These are phyloP conservation scores for Odontarrhena argentea DNA, from an alignment of 345 rosid genomes.

Conservation along the genomic window DNA sequence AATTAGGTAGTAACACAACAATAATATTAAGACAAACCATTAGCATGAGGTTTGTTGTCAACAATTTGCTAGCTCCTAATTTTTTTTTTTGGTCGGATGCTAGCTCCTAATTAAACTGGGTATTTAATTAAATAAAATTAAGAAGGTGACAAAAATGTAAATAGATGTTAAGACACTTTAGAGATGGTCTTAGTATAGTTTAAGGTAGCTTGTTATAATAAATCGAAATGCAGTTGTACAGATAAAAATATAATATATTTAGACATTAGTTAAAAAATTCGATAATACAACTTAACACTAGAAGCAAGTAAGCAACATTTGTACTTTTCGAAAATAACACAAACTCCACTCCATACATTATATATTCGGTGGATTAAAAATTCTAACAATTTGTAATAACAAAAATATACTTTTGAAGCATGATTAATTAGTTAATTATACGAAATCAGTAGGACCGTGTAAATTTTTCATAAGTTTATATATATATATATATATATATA, in stretches of 20 bases:
- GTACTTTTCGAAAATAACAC: not conserved
- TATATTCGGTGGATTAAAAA: slow-evolving; percentile 7
- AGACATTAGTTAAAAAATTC: not conserved
- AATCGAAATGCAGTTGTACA: slow-evolving; percentile 1
- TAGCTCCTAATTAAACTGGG: too few species aligned
- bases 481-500: slow-evolving; percentile 20
- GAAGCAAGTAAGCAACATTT: not conserved
- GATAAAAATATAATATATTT: not conserved
- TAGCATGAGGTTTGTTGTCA: too few species aligned
- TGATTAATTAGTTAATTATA: not conserved
- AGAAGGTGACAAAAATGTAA: not conserved
- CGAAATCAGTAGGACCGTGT: not conserved
- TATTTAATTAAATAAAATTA: not conserved
- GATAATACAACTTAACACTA: not conserved
- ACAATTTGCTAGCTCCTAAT: too few species aligned
- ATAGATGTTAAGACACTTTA: not conserved
- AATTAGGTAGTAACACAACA: too few species aligned
- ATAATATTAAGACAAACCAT: too few species aligned
- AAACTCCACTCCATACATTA: not conserved
- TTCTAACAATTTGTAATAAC: not conserved
- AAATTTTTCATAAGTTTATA: not conserved
- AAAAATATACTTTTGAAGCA: not conserved
- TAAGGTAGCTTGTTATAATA: not conserved
- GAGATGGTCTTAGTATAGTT: not conserved
- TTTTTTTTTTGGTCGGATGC: too few species aligned